phyloP scores from a whole-genome alignment of 2,329 filamentous ascomycete genomes.

The Penicillium sp. region DNA sequence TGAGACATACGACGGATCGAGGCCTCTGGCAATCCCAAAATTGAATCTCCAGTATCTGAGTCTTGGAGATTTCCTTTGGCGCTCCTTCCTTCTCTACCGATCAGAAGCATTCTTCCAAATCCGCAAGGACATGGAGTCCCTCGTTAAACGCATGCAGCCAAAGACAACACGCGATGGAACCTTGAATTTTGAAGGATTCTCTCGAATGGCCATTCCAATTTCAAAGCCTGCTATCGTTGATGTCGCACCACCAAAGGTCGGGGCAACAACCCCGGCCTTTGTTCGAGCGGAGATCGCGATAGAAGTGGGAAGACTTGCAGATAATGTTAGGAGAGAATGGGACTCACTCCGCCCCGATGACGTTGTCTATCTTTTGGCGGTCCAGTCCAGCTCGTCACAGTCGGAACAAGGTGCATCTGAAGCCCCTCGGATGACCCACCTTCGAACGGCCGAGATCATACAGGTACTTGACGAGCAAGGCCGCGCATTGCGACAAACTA shows the following conservation, averaged over 20 bases:
- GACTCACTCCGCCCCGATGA: conserved; percentile 83
- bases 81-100: conserved; percentile 83
- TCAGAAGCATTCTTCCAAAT: conserved; percentile 93
- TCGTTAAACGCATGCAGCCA: conserved; percentile 75
- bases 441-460: conserved; percentile 82
- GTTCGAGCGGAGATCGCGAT: conserved; percentile 84
- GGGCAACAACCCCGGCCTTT: conserved; percentile 75
- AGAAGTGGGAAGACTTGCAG: conserved; percentile 76
- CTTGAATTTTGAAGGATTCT: conserved; percentile 74
- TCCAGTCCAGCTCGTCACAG: conserved; percentile 58
- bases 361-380: conserved; percentile 79
- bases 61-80: conserved; percentile 94
- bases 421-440: conserved; percentile 64
- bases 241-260: conserved; percentile 77
- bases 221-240: conserved; percentile 83
- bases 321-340: conserved; percentile 80
- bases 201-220: conserved; percentile 88
- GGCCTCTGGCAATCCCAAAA: conserved; percentile 87
- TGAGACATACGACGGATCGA: conserved; percentile 82
- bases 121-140: conserved; percentile 82
- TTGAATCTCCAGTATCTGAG: conserved; percentile 94
- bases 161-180: conserved; percentile 63
- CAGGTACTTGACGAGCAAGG: conserved; percentile 86
- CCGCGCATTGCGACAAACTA: conserved; percentile 63
- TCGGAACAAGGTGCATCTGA: conserved; percentile 45